Evolutionary conservation across 192 early-diverging fungal species (phyloP).

Genomic region (Linnemannia elongata): DNA sequence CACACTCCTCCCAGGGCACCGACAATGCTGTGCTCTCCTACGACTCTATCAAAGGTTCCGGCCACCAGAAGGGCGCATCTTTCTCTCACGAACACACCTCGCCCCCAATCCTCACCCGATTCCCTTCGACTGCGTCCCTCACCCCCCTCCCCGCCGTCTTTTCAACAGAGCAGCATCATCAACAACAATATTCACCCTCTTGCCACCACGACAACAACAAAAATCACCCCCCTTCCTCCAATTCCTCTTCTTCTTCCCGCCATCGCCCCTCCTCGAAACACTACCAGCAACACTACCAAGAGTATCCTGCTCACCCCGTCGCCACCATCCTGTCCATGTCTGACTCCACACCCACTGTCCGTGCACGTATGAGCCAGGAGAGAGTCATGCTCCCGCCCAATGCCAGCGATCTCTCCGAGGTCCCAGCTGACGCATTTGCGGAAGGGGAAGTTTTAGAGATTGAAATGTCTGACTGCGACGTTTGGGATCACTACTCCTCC

Average conservation of each 20-base stretch:
- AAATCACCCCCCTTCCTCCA: constrained; percentile 2
- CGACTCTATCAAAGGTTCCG: not conserved
- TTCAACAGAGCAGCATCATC: constrained; percentile 14
- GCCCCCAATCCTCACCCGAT: constrained; percentile 1
- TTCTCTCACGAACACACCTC: not conserved
- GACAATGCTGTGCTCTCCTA: not conserved
- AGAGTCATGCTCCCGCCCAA: constrained; percentile 23
- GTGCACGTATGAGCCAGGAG: constrained; percentile 15
- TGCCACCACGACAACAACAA: constrained; percentile 3
- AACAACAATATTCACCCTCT: not conserved
- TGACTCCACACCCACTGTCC: constrained; percentile 8
- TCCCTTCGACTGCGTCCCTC: constrained; percentile 3
- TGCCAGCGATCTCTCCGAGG: constrained; percentile 44
- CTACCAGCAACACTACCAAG: not conserved
- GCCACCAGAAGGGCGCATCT: not conserved
- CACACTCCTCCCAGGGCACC: not conserved
- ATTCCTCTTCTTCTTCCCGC: constrained; percentile 11
- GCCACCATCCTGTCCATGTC: constrained; percentile 2
- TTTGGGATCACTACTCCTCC: constrained; percentile 9
- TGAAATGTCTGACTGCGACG: constrained; percentile 8
- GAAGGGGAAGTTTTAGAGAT: constrained; percentile 43
- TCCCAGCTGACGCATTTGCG: constrained; percentile 31
- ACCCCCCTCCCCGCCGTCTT: constrained; percentile 14
- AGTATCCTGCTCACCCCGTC: constrained; percentile 6
- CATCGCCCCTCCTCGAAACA: constrained; percentile 19